phyloP scores from a whole-genome alignment of 2,329 filamentous ascomycete genomes.

The Cladosporium colombiae region DNA sequence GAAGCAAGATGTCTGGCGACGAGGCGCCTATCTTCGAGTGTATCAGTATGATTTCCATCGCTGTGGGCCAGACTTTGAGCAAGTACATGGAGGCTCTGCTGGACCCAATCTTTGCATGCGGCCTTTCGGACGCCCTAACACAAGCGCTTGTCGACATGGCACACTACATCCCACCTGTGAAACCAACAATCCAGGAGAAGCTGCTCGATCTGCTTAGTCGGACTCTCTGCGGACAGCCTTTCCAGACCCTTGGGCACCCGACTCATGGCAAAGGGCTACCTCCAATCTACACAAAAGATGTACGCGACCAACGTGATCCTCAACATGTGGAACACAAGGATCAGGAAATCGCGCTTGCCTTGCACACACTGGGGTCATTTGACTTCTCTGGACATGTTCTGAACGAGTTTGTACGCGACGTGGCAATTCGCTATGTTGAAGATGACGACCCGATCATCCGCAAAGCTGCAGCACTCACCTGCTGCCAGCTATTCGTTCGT shows the following conservation, averaged over 20 bases:
- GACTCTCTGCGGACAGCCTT: conserved; percentile 88
- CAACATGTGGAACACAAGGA: conserved; percentile 78
- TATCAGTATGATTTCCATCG: conserved; percentile 92
- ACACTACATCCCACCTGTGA: conserved; percentile 95
- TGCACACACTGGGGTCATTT: conserved; percentile 96
- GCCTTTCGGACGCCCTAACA: conserved; percentile 87
- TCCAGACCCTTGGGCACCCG: conserved; percentile 88
- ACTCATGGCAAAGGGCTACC: conserved; percentile 80
- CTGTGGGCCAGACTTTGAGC: conserved; percentile 92
- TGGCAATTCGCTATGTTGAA: conserved; percentile 96
- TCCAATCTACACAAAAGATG: conserved; percentile 67
- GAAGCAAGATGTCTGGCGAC: conserved; percentile 57
- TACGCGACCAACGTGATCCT: conserved; percentile 81
- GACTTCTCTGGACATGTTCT: conserved; percentile 90
- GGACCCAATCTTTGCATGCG: conserved; percentile 95
- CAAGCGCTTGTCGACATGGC: conserved; percentile 98
- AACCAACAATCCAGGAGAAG: conserved; percentile 88
- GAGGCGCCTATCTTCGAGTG: conserved; percentile 89
- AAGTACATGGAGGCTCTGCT: conserved; percentile 97
- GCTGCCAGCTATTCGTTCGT: conserved; percentile 94
- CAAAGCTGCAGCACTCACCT: conserved; percentile 91
- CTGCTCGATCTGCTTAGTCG: conserved; percentile 92
- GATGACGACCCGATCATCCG: conserved; percentile 92
- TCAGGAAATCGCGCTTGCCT: conserved; percentile 84
- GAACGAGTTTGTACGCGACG: conserved; percentile 97